These are phyloP conservation scores for Pulveroboletus sp. DNA, from an alignment of 768 basidiomycete species.

Conservation along the genomic window DNA sequence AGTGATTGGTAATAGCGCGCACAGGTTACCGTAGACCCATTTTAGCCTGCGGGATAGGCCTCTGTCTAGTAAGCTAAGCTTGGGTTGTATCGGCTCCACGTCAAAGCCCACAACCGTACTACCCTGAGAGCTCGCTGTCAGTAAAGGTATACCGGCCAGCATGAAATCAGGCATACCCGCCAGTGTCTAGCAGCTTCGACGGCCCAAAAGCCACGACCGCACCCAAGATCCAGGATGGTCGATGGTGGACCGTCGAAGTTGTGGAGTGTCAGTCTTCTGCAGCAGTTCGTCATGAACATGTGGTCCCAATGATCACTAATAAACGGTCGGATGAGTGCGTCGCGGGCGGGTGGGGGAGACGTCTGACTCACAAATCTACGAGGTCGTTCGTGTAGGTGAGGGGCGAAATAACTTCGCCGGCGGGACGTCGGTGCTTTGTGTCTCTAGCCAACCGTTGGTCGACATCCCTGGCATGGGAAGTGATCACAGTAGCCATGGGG, in stretches of 20 bases:
- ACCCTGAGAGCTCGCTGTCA: conserved; percentile 33
- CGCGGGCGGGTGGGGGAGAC: not conserved
- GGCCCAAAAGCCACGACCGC: conserved; percentile 67
- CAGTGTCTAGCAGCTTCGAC: conserved; percentile 64
- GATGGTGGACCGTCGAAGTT: conserved; percentile 48
- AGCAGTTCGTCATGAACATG: conserved; percentile 54
- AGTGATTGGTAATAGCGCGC: conserved; percentile 38
- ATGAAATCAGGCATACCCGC: conserved; percentile 41
- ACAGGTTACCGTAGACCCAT: conserved; percentile 73
- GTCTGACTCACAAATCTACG: conserved; percentile 48
- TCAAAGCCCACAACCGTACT: conserved; percentile 60
- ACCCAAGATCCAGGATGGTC: conserved; percentile 63
- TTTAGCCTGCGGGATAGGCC: conserved; percentile 46
- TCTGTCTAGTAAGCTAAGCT: conserved; percentile 31
- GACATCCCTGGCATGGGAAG: conserved; percentile 37
- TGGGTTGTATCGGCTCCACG: conserved; percentile 50
- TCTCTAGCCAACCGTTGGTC: conserved; percentile 41
- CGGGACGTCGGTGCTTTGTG: conserved; percentile 38
- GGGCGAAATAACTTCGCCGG: conserved; percentile 54
- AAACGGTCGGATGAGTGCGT: conserved; percentile 2
- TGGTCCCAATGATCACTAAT: conserved; percentile 68
- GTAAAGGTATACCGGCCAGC: not conserved
- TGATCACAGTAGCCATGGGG: conserved; percentile 20
- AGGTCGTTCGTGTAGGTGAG: conserved; percentile 44
- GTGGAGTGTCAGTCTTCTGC: conserved; percentile 48